Evolutionary conservation across 192 early-diverging fungal species (phyloP).

Genomic region (Coemansia sp.): DNA sequence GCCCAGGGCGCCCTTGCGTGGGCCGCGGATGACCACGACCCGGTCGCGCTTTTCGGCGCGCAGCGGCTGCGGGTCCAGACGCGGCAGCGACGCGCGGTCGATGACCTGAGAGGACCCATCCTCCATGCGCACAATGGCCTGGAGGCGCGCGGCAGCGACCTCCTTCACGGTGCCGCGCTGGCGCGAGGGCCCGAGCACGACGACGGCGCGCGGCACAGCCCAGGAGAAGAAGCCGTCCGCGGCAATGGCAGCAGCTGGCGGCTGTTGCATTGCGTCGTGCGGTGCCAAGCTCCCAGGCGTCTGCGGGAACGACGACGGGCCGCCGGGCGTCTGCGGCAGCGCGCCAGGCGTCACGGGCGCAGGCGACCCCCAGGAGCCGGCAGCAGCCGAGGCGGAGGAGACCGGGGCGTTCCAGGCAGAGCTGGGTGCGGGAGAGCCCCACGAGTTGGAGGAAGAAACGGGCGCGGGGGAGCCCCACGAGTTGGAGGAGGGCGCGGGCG

Average conservation of each 20-base stretch:
- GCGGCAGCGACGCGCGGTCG: constrained; percentile 28
- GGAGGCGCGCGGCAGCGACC: constrained; percentile 50
- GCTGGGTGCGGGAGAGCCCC: neutral
- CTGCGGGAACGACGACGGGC: constrained; percentile 12
- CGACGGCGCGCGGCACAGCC: constrained; percentile 44
- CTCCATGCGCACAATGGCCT: constrained; percentile 48
- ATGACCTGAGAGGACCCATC: constrained; percentile 47
- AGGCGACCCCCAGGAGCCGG: constrained; percentile 31
- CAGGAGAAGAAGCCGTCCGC: constrained; percentile 51
- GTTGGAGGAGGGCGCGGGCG: no score
- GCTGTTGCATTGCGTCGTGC: constrained; percentile 46
- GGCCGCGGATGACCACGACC: constrained; percentile 63
- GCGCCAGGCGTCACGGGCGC: constrained; percentile 51
- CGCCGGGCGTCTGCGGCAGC: constrained; percentile 33
- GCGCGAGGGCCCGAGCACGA: constrained; percentile 31
- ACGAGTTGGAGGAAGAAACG: constrained; percentile 7
- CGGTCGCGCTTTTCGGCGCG: constrained; percentile 68
- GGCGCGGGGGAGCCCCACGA: neutral
- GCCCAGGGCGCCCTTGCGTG: constrained; percentile 57
- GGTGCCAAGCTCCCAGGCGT: constrained; percentile 29
- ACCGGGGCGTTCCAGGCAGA: constrained; percentile 44
- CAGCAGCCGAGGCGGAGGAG: constrained; percentile 8
- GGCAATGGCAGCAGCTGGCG: constrained; percentile 25
- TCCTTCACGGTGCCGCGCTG: constrained; percentile 54
- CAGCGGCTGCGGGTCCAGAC: constrained; percentile 48